Evolutionary conservation across 306 rosid species (phyloP).

Genomic region (Pterocarpus macrocarpus): DNA sequence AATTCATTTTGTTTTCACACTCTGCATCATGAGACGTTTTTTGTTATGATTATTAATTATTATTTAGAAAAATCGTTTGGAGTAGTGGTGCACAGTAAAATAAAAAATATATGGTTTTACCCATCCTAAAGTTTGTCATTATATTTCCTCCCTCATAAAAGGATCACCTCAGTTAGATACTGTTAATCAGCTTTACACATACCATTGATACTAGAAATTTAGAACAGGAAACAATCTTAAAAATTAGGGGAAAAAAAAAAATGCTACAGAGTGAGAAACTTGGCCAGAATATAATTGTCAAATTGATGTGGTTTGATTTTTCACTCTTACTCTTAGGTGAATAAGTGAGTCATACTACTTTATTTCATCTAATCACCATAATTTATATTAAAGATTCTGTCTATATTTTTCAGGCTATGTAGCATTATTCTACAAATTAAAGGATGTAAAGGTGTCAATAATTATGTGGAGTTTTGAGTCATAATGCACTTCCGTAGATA

Average conservation of each 20-base stretch:
- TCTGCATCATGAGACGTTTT: not conserved
- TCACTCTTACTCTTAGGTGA: no score
- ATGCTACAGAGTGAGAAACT: no score
- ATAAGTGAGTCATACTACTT: no score
- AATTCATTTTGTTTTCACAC: not conserved
- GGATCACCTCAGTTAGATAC: not conserved
- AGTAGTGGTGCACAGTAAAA: not conserved
- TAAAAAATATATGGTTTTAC: not conserved
- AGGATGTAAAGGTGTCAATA: not conserved
- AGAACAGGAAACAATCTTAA: not conserved
- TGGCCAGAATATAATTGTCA: no score
- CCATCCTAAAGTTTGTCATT: not conserved
- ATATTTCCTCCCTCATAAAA: not conserved
- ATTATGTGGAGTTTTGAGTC: not conserved
- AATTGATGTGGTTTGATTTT: not conserved
- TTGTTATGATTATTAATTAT: not conserved
- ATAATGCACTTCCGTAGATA: conserved; percentile 2
- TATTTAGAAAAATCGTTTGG: no score
- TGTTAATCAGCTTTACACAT: not conserved
- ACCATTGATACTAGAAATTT: not conserved
- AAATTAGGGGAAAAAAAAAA: not conserved
- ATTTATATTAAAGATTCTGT: no score
- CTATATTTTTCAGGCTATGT: no score
- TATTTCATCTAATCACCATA: no score
- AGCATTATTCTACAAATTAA: not conserved